Percentiles rank a stretch among this genome's conserved stretches.
phyloP scores from a whole-genome alignment of 108 stramenopile genomes.

The Nitzschia palea region DNA sequence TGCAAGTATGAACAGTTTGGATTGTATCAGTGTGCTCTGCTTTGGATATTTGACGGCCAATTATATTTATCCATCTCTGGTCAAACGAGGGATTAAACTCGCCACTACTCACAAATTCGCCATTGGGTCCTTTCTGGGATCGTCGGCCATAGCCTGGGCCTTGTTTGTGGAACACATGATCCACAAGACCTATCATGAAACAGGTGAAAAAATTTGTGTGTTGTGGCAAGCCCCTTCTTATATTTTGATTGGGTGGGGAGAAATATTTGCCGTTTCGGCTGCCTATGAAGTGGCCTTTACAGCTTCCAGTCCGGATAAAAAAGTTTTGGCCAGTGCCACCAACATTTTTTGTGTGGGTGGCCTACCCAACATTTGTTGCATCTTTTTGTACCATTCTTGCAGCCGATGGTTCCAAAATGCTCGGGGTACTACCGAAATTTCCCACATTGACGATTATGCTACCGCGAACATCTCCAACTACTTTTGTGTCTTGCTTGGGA shows the following conservation, averaged over 20 bases:
- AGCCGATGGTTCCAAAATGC: conserved; percentile 61
- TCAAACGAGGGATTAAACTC: conserved; percentile 61
- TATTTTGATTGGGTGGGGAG: conserved; percentile 80
- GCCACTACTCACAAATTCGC: conserved; percentile 86
- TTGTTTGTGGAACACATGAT: conserved; percentile 70
- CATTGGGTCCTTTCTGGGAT: conserved; percentile 71
- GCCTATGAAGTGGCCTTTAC: conserved; percentile 87
- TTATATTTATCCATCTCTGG: conserved; percentile 65
- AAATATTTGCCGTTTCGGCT: conserved; percentile 83
- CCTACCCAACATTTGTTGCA: conserved; percentile 79
- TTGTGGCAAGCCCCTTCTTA: conserved; percentile 81
- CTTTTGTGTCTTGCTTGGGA: conserved; percentile 60
- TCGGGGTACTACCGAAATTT: conserved; percentile 56
- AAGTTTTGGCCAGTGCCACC: conserved; percentile 71
- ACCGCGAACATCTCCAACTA: conserved; percentile 68
- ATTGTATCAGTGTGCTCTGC: conserved; percentile 69
- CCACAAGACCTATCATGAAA: conserved; percentile 50
- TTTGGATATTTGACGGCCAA: conserved; percentile 71
- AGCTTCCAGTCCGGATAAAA: conserved; percentile 70
- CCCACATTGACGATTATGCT: conserved; percentile 63
- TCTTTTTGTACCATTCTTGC: conserved; percentile 65
- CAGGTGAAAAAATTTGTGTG: conserved; percentile 62
- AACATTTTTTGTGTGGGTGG: conserved; percentile 86
- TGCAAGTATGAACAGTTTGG: conserved; percentile 76
- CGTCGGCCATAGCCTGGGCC: conserved; percentile 68